Evolutionary conservation across 2,329 filamentous ascomycete species (phyloP), one percentile per base, ranked within the genome.

Genomic region (Chaetothyriales sp.): DNA sequence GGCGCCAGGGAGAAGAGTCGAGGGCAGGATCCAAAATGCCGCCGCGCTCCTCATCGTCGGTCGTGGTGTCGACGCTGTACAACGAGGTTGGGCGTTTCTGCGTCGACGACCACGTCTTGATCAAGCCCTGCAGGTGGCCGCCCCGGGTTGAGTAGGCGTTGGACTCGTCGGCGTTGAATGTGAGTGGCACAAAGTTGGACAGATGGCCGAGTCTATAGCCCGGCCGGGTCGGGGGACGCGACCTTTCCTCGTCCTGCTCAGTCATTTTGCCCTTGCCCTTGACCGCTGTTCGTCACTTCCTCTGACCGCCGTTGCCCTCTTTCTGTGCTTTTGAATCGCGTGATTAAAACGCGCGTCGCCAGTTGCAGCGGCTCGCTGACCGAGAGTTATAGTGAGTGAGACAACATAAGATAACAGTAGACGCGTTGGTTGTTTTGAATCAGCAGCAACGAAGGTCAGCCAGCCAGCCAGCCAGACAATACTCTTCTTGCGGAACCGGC

Each of bases 131-230:
- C 12, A 69, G 55, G 28, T 61, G 64, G 50, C 69, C 66, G n/a
- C 67, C 66, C 9, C 67, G 63, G 1, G 67, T 68, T 6, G 65
- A 65, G 12, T 68, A 57, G 28, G 67, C 61, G 42, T 64, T 62
- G n/a, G 59, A 57, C 45, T 64, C 62, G 0, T 61, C 60, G 43
- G 67, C 63, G 32, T 39, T 39, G 32, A 39, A 39, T n/a, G 65
- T 61, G 18, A 63, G 52, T n/a, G 60, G 59, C 15, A 63, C 56
- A 51, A 63, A 62, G 42, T 51, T 51, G 8, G 54, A 53, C 10
- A 60, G 53, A 6, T 49, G 51, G 39, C 57, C 52, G 19, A 59
- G 48, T 12, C 50, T 55, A 42, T 59, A 61, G 10, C 32, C 12
- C 2, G 32, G 32, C 10, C 32, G 9, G 15, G 5, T 15, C 2